Conservation (phyloP, 108 stramenopile genomes). For the Seminavis robusta region DNA sequence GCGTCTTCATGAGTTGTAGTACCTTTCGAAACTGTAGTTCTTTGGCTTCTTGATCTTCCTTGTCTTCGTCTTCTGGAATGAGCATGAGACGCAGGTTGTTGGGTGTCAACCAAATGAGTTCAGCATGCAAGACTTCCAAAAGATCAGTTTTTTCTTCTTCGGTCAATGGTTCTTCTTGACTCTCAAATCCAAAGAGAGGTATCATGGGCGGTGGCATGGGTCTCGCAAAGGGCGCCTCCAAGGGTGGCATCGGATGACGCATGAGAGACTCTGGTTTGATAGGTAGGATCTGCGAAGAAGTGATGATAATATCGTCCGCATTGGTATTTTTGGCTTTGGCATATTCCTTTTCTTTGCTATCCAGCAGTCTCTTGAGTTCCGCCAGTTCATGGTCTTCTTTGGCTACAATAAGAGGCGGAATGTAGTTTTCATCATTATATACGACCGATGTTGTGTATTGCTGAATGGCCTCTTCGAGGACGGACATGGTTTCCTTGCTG, state of each 20-base stretch:
- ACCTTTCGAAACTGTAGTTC: conserved; percentile 47
- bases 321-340: not conserved
- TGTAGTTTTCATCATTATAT: conserved; percentile 28
- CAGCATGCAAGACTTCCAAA: conserved; percentile 59
- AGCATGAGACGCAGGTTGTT: conserved; percentile 60
- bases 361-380: not conserved
- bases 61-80: conserved; percentile 30
- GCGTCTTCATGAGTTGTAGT: conserved; percentile 46
- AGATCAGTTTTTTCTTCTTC: conserved; percentile 29
- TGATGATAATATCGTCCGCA: not conserved
- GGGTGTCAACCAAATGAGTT: conserved; percentile 76
- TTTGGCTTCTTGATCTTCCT: conserved; percentile 13
- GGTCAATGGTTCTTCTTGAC: conserved; percentile 19
- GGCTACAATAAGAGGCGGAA: conserved; percentile 30
- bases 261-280: not conserved
- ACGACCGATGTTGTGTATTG: conserved; percentile 13
- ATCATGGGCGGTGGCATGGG: conserved; percentile 47
- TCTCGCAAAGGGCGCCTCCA: conserved; percentile 40
- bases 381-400: conserved; percentile 16
- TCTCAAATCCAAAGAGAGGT: conserved; percentile 27
- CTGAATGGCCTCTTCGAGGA: conserved; percentile 22
- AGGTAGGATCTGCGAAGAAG: not conserved
- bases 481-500: conserved; percentile 11
- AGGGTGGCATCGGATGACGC: conserved; percentile 18
- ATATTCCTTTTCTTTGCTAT: not conserved